Percentiles rank a stretch among this genome's conserved stretches.
These are phyloP conservation scores for Somion occarium DNA, from an alignment of 1,284 basidiomycete species.

Conservation along the genomic window DNA sequence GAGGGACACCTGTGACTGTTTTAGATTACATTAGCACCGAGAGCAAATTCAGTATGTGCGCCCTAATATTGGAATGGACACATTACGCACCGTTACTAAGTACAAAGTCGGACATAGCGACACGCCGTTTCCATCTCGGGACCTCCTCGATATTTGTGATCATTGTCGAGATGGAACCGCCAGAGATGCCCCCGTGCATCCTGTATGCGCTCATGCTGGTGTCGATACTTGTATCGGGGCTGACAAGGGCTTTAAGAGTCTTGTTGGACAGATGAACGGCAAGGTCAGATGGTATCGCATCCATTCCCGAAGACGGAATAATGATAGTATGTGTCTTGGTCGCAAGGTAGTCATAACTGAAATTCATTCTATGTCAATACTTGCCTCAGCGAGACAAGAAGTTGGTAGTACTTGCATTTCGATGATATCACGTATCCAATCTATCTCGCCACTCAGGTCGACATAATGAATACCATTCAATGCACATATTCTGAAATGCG, in stretches of 20 bases:
- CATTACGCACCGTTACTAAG: slow-evolving; percentile 51
- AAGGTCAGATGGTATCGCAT: slow-evolving; percentile 70
- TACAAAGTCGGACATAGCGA: slow-evolving; percentile 37
- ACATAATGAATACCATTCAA: slow-evolving; percentile 56
- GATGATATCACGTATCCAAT: slow-evolving; percentile 51
- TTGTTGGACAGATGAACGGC: slow-evolving; percentile 51
- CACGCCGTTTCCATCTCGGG: slow-evolving; percentile 33
- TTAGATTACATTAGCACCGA: slow-evolving; percentile 6
- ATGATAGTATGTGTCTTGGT: slow-evolving; percentile 63
- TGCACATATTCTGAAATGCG: slow-evolving; percentile 39
- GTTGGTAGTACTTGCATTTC: slow-evolving; percentile 29
- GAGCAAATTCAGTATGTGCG: no score
- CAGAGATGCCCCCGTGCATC: slow-evolving; percentile 52
- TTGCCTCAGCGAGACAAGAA: neutral
- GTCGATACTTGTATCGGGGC: slow-evolving; percentile 28
- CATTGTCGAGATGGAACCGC: slow-evolving; percentile 63
- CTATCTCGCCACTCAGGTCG: slow-evolving; percentile 56
- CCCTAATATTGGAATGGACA: no score
- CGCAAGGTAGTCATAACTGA: slow-evolving; percentile 61
- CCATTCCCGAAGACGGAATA: slow-evolving; percentile 67
- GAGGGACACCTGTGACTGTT: slow-evolving; percentile 38
- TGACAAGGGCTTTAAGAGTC: slow-evolving; percentile 36
- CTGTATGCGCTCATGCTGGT: slow-evolving; percentile 42
- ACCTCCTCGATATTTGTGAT: slow-evolving; percentile 45
- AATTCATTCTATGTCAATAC: neutral